Conservation (phyloP, 768 basidiomycete genomes). For the Suillus clintonianus region DNA sequence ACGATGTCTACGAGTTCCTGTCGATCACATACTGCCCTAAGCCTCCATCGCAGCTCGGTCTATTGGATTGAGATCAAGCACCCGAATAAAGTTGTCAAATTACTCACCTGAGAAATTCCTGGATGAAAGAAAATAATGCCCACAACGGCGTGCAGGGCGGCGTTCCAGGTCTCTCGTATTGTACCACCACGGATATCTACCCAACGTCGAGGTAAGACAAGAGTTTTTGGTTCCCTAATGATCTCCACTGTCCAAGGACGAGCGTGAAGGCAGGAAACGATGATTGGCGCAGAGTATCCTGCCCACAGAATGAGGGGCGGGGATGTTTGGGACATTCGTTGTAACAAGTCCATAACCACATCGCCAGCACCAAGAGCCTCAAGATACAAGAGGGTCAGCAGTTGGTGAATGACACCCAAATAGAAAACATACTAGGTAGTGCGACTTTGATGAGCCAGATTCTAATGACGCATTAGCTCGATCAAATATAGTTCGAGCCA, state of each 20-base stretch:
- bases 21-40: conserved; percentile 72
- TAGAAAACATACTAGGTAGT: conserved; percentile 32
- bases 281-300: conserved; percentile 57
- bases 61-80: conserved; percentile 27
- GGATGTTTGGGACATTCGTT: conserved; percentile 44
- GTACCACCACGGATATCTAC: conserved; percentile 66
- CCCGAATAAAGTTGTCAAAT: conserved; percentile 5
- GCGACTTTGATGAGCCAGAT: conserved; percentile 29
- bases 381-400: conserved; percentile 9
- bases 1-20: conserved; percentile 72
- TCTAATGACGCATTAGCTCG: conserved; percentile 15
- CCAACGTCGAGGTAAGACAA: conserved; percentile 74
- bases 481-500: conserved; percentile 19
- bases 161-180: conserved; percentile 66
- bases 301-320: conserved; percentile 67
- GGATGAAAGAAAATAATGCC: conserved; percentile 69
- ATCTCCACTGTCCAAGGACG: conserved; percentile 55
- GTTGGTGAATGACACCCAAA: background rate
- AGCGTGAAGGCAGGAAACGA: conserved; percentile 58
- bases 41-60: conserved; percentile 72
- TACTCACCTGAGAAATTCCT: conserved; percentile 69
- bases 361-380: conserved; percentile 15
- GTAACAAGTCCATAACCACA: conserved; percentile 35
- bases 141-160: conserved; percentile 69
- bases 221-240: conserved; percentile 44